A percentile compares a stretch with the other conserved stretches of the same genome.
Evolutionary conservation across 1,139 yeast species (phyloP).

Genomic region (Debaryomyces fabryi): DNA sequence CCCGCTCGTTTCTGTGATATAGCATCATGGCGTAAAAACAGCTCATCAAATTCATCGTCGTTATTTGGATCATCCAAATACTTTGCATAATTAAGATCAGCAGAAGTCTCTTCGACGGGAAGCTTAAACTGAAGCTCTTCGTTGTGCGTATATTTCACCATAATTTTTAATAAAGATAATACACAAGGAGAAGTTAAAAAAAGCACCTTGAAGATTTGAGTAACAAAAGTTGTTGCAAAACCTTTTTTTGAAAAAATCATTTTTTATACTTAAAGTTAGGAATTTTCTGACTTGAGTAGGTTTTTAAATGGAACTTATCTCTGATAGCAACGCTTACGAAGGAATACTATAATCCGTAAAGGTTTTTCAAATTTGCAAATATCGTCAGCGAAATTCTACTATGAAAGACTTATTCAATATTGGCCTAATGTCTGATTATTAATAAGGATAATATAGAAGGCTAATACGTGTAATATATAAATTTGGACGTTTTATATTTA

Average conservation of each 20-base stretch:
- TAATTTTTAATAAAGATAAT: background rate
- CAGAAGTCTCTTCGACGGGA: background rate
- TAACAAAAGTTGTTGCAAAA: slow-evolving; percentile 3
- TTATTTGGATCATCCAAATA: background rate
- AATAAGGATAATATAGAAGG: too few relatives aligned
- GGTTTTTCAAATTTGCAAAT: too few relatives aligned
- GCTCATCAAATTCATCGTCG: background rate
- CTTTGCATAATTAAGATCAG: background rate
- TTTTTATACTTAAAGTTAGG: background rate
- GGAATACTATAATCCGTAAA: too few relatives aligned
- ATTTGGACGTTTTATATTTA: too few relatives aligned
- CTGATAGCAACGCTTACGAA: too few relatives aligned
- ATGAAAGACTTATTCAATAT: too few relatives aligned
- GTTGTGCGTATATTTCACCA: background rate
- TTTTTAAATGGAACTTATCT: too few relatives aligned
- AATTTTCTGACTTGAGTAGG: too few relatives aligned
- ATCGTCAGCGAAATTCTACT: too few relatives aligned
- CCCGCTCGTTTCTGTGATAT: background rate
- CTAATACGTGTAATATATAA: too few relatives aligned
- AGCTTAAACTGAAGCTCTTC: background rate
- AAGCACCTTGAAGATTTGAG: background rate
- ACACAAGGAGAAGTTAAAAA: background rate
- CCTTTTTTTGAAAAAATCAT: background rate
- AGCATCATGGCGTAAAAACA: background rate
- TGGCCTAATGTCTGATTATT: too few relatives aligned